These are phyloP conservation scores for Suillus plorans DNA, from an alignment of 768 basidiomycete species.

Conservation along the genomic window DNA sequence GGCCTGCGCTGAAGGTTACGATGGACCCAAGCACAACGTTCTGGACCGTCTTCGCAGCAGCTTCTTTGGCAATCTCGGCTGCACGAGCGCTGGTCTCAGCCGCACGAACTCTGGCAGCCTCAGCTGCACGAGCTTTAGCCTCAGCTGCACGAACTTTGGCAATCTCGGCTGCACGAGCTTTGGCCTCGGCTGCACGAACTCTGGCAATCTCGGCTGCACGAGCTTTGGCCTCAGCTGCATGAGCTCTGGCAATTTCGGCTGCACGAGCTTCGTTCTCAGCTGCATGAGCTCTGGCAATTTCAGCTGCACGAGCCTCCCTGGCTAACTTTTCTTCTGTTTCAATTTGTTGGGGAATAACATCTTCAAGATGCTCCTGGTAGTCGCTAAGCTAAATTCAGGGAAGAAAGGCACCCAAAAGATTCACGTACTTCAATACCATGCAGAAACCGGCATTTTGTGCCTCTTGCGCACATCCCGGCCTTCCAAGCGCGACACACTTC, in stretches of 20 bases:
- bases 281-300: background rate
- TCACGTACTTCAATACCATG: slow-evolving; percentile 35
- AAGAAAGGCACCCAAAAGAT: background rate
- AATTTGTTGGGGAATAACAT: background rate
- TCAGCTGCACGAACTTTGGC: background rate
- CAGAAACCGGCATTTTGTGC: slow-evolving; percentile 33
- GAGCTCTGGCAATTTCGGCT: background rate
- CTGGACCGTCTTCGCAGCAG: slow-evolving; percentile 43
- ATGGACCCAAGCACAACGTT: slow-evolving; percentile 47
- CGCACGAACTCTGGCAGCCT: background rate
- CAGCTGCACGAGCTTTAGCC: background rate
- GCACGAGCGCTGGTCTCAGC: background rate
- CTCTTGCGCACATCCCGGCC: slow-evolving; percentile 37
- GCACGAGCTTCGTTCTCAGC: background rate
- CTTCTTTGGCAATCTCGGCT: slow-evolving; percentile 23
- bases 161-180: background rate
- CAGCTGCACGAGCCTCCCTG: background rate
- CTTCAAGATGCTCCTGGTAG: background rate
- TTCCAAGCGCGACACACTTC: slow-evolving; percentile 34
- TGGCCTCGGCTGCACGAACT: background rate
- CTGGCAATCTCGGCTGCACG: background rate
- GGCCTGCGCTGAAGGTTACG: slow-evolving; percentile 50
- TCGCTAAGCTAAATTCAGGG: background rate
- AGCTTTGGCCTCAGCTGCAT: background rate
- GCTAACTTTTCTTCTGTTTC: background rate